phyloP scores from a whole-genome alignment of 2,329 filamentous ascomycete genomes.

The Thermomyces lanuginosus region DNA sequence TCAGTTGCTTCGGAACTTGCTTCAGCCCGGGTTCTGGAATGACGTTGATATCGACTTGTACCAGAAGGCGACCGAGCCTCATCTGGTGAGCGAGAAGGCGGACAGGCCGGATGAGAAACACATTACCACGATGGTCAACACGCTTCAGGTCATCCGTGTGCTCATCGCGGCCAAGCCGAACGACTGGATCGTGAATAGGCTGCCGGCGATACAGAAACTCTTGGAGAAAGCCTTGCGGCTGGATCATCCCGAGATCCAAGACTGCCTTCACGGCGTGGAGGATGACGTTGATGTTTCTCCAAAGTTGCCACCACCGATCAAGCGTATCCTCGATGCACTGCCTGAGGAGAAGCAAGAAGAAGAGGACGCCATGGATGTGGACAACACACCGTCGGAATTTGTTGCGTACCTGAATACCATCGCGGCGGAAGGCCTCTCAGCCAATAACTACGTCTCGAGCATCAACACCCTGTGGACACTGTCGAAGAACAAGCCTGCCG shows the following conservation, averaged over 20 bases:
- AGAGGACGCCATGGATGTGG: conserved; percentile 65
- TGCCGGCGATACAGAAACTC: conserved; percentile 66
- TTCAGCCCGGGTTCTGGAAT: conserved; percentile 78
- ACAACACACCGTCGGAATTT: conserved; percentile 67
- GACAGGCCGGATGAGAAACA: conserved; percentile 72
- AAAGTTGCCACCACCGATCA: conserved; percentile 57
- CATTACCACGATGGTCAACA: conserved; percentile 78
- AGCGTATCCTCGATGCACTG: conserved; percentile 73
- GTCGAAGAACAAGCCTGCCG: conserved; percentile 64
- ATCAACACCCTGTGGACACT: conserved; percentile 91
- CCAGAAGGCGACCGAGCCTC: conserved; percentile 72
- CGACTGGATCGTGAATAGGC: conserved; percentile 73
- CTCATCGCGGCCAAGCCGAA: conserved; percentile 75
- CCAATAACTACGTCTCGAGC: conserved; percentile 65
- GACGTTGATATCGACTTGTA: conserved; percentile 86
- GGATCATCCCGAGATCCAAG: conserved; percentile 82
- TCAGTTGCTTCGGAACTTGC: conserved; percentile 61
- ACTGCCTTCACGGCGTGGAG: conserved; percentile 66
- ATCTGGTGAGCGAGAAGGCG: conserved; percentile 68
- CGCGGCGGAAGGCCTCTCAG: conserved; percentile 72
- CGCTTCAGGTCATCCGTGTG: conserved; percentile 78
- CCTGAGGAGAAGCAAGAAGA: conserved; percentile 67
- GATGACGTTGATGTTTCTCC: conserved; percentile 53
- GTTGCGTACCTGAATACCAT: conserved; percentile 69
- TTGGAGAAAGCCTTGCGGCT: conserved; percentile 77